Conservation (phyloP, 495 filamentous ascomycete species). For the Chaetomium cochliodes region DNA sequence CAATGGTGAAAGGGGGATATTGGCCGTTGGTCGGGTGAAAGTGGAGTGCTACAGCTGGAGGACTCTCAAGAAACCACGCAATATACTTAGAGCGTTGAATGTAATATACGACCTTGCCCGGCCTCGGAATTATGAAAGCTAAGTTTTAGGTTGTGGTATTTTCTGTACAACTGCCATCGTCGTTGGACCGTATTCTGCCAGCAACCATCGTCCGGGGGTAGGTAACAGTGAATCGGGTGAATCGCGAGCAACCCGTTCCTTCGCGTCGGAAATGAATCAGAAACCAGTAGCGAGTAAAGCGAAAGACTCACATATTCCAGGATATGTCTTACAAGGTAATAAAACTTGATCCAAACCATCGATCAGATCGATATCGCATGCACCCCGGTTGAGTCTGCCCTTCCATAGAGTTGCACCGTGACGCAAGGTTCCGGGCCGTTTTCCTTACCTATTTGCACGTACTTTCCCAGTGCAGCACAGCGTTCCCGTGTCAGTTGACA, state of each 20-base stretch:
- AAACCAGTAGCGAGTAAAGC: neutral
- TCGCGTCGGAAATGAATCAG: neutral
- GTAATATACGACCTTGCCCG: too few relatives aligned
- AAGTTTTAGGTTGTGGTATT: neutral
- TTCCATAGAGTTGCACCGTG: neutral
- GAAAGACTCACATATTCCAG: too few relatives aligned
- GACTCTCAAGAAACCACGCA: too few relatives aligned
- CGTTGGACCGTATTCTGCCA: neutral
- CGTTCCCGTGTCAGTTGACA: too few relatives aligned
- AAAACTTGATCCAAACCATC: neutral
- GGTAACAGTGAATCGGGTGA: neutral
- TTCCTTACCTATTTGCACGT: slow-evolving; percentile 6
- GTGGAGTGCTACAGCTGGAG: too few relatives aligned
- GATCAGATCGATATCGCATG: neutral
- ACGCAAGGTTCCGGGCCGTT: neutral
- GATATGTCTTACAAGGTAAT: neutral
- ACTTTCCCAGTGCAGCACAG: slow-evolving; percentile 7
- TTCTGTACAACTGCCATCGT: neutral
- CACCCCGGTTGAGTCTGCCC: neutral
- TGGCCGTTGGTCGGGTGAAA: too few relatives aligned
- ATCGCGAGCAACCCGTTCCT: neutral
- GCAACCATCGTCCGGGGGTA: neutral
- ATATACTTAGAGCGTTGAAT: too few relatives aligned
- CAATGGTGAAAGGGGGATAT: too few relatives aligned
- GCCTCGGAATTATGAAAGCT: too few relatives aligned